Conservation (phyloP, 495 filamentous ascomycete species). For the Penicillium cataractarum region DNA sequence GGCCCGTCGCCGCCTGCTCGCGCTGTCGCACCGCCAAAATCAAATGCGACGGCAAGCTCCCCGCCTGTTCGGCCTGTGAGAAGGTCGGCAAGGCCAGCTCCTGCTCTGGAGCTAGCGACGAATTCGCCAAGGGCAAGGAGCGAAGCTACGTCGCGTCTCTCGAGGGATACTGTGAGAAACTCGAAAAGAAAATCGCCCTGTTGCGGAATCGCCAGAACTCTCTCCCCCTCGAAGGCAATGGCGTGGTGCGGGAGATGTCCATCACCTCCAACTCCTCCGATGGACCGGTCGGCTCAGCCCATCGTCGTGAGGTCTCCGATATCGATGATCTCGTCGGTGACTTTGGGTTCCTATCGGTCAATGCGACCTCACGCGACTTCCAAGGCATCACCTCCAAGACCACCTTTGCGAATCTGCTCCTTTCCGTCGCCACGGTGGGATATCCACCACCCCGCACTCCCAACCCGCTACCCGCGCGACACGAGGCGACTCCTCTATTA, state of each 20-base stretch:
- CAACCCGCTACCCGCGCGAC: constrained; percentile 65
- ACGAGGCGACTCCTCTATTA: constrained; percentile 65
- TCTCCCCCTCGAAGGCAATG: constrained; percentile 59
- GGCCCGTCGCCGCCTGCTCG: constrained; percentile 90
- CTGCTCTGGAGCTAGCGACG: constrained; percentile 92
- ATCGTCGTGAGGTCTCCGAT: constrained; percentile 67
- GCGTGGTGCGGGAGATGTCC: constrained; percentile 60
- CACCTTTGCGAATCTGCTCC: constrained; percentile 81
- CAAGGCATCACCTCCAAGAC: constrained; percentile 81
- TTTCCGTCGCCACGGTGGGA: constrained; percentile 72
- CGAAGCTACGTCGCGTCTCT: constrained; percentile 92
- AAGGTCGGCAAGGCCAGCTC: constrained; percentile 76
- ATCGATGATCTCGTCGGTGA: constrained; percentile 81
- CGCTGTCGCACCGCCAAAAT: constrained; percentile 92
- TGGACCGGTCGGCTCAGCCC: constrained; percentile 37
- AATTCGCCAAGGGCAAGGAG: constrained; percentile 93
- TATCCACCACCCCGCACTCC: constrained; percentile 58
- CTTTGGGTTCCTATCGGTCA: constrained; percentile 84
- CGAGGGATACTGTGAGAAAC: constrained; percentile 82
- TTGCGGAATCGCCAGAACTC: constrained; percentile 58
- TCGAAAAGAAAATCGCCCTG: constrained; percentile 72
- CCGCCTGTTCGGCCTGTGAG: constrained; percentile 91
- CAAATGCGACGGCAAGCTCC: constrained; percentile 93
- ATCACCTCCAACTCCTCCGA: constrained; percentile 49
- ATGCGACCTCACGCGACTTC: constrained; percentile 90